Base-by-base conservation (phyloP, 2,329 filamentous ascomycete genomes). In the Graphiopsis chlorocephala region DNA sequence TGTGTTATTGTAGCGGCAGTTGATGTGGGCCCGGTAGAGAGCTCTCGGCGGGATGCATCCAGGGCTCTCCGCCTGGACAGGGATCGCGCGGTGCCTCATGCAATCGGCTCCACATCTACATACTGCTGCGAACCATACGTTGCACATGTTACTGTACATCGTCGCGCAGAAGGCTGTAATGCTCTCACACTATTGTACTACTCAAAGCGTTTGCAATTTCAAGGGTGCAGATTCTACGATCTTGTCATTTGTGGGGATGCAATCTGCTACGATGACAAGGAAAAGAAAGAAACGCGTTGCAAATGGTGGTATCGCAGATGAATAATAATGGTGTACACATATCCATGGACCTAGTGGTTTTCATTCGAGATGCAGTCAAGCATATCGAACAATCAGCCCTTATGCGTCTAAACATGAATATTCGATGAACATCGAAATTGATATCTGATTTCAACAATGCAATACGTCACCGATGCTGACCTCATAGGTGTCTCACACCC, bases 21-120 rank as follows among this genome's bases (percentile, higher is more conserved):
- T 31, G 50, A 53, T 31, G 50, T 53, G 50, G 50, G 50, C 50
- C 50, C 50, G 50, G 50, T n/a, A 29, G n/a, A n/a, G 50, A 31
- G 26, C 26, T 31, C 50, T 53, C 50, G 26, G 50, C 17, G 26
- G 50, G 48, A 28, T 53, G 50, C 26, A 26, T 25, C 23, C 47
- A 28, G n/a, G n/a, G n/a, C n/a, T n/a, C n/a, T n/a, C n/a, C n/a
- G n/a, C n/a, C 20, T 23, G 50, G 29, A 29, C 50, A 53, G 50
- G 50, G 50, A 29, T 53, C 29, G 50, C n/a, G 17, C 15, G 25
- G 12, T 53, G 29, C 26, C 23, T 26, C 23, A 25, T 31, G 26
- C 15, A 14, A 53, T 29, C 50, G 50, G 50, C 50, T 53, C 50
- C 50, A 53, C 50, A 53, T 53, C 12, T 12, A 28, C 29, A 31